Evolutionary conservation across 176 grass and related monocot genomes (phyloP).

Genomic region (Zoysia pacifica): DNA sequence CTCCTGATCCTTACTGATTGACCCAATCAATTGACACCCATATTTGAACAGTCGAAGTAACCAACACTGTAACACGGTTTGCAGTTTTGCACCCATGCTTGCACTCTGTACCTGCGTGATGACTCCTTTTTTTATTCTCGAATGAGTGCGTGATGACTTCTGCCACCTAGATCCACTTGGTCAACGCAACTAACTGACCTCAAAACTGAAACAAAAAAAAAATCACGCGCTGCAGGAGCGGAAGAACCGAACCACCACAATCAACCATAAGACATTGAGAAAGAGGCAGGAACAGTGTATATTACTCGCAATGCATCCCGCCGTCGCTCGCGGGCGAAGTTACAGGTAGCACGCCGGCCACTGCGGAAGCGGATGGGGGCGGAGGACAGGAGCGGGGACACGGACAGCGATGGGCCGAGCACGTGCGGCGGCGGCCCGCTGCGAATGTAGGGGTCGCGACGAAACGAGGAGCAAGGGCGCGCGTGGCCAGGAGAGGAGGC

Average conservation of each 20-base stretch:
- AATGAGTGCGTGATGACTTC: no score
- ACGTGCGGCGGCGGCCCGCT: not conserved
- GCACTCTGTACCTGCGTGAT: no score
- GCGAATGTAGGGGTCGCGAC: not conserved
- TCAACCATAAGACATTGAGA: not conserved
- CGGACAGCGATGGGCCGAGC: not conserved
- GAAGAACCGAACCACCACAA: not conserved
- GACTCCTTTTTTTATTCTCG: not conserved
- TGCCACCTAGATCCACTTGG: not conserved
- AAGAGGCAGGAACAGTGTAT: not conserved
- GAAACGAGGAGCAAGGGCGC: not conserved
- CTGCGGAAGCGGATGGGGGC: conserved; percentile 1
- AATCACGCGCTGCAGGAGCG: not conserved
- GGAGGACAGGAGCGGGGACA: conserved; percentile 12
- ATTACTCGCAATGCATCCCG: conserved; percentile 36
- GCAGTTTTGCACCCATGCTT: no score
- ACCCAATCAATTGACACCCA: not conserved
- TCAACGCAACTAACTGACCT: not conserved
- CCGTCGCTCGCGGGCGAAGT: not conserved
- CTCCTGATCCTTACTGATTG: not conserved
- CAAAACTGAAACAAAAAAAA: not conserved
- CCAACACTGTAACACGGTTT: no score
- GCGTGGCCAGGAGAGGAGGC: conserved; percentile 19
- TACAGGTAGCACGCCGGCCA: not conserved
- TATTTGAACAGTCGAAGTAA: no score